Conservation (phyloP, 805 yeast species). For the Yarrowia yakushimensis region DNA sequence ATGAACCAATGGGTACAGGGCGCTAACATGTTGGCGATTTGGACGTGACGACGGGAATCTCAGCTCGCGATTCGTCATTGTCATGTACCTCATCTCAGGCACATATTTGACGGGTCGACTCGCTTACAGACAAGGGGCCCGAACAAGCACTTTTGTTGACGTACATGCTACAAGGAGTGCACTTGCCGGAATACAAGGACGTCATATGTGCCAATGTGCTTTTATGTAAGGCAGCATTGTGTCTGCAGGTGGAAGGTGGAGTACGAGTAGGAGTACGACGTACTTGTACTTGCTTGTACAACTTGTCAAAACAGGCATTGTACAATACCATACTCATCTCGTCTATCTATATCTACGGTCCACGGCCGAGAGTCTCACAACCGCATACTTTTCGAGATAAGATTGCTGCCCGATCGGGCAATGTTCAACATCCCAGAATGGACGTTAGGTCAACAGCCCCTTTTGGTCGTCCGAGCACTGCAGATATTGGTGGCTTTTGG, state of each 20-base stretch:
- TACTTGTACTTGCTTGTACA: too few relatives aligned
- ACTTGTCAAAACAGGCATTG: too few relatives aligned
- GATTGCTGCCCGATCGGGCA: background rate
- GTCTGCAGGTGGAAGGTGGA: too few relatives aligned
- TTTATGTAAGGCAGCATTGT: background rate
- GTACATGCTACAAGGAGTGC: too few relatives aligned
- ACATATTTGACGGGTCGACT: background rate
- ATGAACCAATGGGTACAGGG: background rate
- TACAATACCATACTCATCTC: background rate
- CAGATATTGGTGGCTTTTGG: background rate
- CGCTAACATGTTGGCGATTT: too few relatives aligned
- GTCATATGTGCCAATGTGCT: background rate
- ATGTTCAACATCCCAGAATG: slow-evolving; percentile 10
- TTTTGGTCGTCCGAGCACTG: background rate
- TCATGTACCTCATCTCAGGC: background rate
- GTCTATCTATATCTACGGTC: background rate
- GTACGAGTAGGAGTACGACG: too few relatives aligned
- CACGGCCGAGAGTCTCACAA: background rate
- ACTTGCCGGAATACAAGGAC: too few relatives aligned
- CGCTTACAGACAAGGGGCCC: slow-evolving; percentile 4
- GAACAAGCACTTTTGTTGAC: background rate
- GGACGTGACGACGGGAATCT: too few relatives aligned
- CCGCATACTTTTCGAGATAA: background rate
- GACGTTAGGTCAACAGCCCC: background rate
- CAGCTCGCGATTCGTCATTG: background rate